Evolutionary conservation across 2,329 filamentous ascomycete species (phyloP).

Genomic region (Penicillium sp.): DNA sequence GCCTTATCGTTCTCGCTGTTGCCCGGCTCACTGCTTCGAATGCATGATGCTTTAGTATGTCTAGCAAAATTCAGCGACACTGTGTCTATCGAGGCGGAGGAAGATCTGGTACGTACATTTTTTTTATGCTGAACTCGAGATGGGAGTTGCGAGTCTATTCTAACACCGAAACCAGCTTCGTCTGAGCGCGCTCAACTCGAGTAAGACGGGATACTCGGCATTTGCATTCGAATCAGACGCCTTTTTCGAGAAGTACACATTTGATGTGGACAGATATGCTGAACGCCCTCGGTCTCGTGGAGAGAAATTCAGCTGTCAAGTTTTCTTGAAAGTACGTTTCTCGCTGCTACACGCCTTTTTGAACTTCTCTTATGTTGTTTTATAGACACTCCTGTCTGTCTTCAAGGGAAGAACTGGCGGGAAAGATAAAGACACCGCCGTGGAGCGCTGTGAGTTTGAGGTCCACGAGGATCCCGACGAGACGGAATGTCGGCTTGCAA

Average conservation of each 20-base stretch:
- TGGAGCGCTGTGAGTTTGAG: constrained; percentile 66
- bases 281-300: constrained; percentile 34
- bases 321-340: constrained; percentile 58
- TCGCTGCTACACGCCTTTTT: background rate
- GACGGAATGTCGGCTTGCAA: constrained; percentile 64
- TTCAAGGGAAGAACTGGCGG: constrained; percentile 65
- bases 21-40: constrained; percentile 58
- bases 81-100: constrained; percentile 65
- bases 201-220: constrained; percentile 67
- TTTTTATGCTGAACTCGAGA: background rate
- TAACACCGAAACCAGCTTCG: constrained; percentile 51
- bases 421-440: constrained; percentile 62
- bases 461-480: constrained; percentile 61
- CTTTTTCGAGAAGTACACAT: constrained; percentile 66
- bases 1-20: constrained; percentile 58
- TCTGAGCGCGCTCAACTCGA: constrained; percentile 65
- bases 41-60: constrained; percentile 65
- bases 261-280: constrained; percentile 39
- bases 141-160: background rate
- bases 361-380: background rate
- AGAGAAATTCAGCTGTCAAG: constrained; percentile 62
- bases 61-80: constrained; percentile 68
- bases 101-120: constrained; percentile 46
- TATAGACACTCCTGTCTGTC: constrained; percentile 62
- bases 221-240: constrained; percentile 58